Percentiles rank a stretch among this genome's conserved stretches.
These are phyloP conservation scores for Hydrangea macrophylla DNA, from an alignment of 148 eudicot species.

Conservation along the genomic window DNA sequence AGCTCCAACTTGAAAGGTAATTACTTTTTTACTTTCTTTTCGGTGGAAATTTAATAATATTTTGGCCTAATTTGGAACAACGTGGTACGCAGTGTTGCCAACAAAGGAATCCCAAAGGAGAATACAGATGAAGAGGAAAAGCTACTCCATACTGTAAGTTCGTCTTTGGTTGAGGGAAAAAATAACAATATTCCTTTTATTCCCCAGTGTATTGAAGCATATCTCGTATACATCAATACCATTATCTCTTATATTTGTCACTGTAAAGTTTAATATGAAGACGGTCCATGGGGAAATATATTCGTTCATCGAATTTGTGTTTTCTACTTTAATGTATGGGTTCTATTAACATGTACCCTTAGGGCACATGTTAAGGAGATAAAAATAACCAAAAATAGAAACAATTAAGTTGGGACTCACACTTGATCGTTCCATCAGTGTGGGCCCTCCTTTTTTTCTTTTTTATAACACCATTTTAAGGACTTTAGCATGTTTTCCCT, in stretches of 20 bases:
- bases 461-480: too few relatives aligned
- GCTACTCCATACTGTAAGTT: constrained; percentile 48
- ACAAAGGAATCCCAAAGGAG: constrained; percentile 34
- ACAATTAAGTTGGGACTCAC: too few relatives aligned
- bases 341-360: too few relatives aligned
- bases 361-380: too few relatives aligned
- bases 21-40: neutral
- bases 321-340: too few relatives aligned
- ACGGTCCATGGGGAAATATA: neutral
- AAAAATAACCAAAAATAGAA: too few relatives aligned
- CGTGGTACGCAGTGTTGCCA: constrained; percentile 38
- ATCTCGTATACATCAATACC: neutral
- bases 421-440: too few relatives aligned
- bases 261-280: neutral
- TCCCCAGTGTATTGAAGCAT: neutral
- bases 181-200: too few relatives aligned
- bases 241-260: neutral
- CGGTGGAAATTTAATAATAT: neutral
- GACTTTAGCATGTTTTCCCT: neutral
- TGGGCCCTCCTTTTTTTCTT: too few relatives aligned
- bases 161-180: neutral
- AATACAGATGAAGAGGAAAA: constrained; percentile 35
- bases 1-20: constrained; percentile 90
- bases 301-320: too few relatives aligned
- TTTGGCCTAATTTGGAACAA: constrained; percentile 18